Evolutionary conservation across 495 filamentous ascomycete genomes (phyloP).

Genomic region (Podospora anserina): DNA sequence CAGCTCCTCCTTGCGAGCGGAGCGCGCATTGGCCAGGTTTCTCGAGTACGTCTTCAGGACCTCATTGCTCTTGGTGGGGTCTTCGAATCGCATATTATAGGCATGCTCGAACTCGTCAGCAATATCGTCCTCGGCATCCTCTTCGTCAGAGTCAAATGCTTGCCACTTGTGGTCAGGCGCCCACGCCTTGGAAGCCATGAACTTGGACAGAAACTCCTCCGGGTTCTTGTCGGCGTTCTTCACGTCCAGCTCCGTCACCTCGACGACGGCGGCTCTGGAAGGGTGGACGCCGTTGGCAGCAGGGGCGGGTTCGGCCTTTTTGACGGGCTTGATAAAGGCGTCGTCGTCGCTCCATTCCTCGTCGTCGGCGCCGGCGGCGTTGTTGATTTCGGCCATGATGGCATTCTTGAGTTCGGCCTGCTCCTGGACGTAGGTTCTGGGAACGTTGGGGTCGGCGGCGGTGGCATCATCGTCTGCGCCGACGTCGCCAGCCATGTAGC

Average conservation of each 20-base stretch:
- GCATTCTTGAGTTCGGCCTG: constrained; percentile 75
- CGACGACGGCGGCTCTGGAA: constrained; percentile 45
- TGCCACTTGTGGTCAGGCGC: constrained; percentile 58
- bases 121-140: constrained; percentile 72
- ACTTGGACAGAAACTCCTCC: constrained; percentile 84
- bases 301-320: constrained; percentile 31
- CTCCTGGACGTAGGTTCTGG: constrained; percentile 76
- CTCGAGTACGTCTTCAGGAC: constrained; percentile 80
- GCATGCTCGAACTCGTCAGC: constrained; percentile 87
- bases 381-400: constrained; percentile 77
- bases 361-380: constrained; percentile 51
- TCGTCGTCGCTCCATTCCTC: constrained; percentile 65
- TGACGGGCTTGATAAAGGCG: constrained; percentile 67
- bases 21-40: constrained; percentile 72
- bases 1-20: constrained; percentile 77
- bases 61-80: constrained; percentile 80
- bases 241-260: constrained; percentile 59
- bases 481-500: constrained; percentile 63
- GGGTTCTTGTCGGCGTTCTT: constrained; percentile 85
- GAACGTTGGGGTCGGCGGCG: constrained; percentile 52
- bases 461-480: constrained; percentile 57
- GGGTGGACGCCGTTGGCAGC: constrained; percentile 42
- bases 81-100: constrained; percentile 97
- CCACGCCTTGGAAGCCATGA: constrained; percentile 87
- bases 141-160: constrained; percentile 89